A percentile compares a stretch with the other conserved stretches of the same genome.
phyloP scores from a whole-genome alignment of 345 rosid genomes.

The Populus ilicifolia region DNA sequence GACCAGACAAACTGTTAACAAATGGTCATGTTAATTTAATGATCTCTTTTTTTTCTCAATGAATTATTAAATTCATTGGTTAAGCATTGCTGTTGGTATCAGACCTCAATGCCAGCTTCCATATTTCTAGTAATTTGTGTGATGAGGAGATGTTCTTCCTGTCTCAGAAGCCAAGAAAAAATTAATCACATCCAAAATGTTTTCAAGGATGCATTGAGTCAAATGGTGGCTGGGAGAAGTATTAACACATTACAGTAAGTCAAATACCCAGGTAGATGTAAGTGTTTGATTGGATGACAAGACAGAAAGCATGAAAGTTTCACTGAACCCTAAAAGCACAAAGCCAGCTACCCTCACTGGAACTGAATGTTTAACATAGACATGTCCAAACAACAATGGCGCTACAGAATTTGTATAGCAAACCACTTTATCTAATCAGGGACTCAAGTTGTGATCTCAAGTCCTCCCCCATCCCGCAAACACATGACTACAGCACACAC shows the following conservation, averaged over 20 bases:
- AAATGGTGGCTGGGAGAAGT: background rate
- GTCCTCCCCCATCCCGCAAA: too few species aligned
- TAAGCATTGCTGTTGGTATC: background rate
- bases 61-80: background rate
- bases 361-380: background rate
- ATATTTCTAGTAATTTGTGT: too few species aligned
- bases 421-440: too few species aligned
- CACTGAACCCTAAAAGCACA: background rate
- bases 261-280: background rate
- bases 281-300: background rate
- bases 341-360: background rate
- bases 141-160: background rate
- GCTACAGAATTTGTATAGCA: too few species aligned
- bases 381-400: background rate
- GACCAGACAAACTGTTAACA: background rate
- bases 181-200: background rate
- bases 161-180: background rate
- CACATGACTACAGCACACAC: too few species aligned
- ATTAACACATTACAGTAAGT: background rate
- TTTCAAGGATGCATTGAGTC: conserved; percentile 1
- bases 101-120: too few species aligned
- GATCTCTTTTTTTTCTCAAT: background rate
- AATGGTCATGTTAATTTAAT: background rate
- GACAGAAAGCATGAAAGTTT: background rate
- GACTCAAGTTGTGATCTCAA: too few species aligned